phyloP scores from a whole-genome alignment of 345 rosid genomes.

The Populus davidiana region DNA sequence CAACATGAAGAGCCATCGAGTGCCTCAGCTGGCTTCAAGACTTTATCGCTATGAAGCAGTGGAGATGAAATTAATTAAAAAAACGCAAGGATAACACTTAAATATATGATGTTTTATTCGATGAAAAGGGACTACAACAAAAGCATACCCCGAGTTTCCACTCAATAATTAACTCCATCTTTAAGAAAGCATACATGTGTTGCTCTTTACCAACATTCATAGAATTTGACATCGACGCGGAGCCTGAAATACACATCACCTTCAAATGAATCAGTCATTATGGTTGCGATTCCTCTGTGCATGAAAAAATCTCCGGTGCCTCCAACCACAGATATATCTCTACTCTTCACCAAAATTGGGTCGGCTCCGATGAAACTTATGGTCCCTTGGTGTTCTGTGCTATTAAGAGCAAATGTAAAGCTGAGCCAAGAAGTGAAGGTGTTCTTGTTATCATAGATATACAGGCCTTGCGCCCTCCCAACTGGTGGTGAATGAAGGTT shows the following conservation, averaged over 20 bases:
- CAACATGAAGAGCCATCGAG: too few species aligned
- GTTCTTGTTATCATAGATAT: slow-evolving; percentile 39
- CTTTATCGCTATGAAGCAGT: too few species aligned
- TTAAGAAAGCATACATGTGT: not conserved
- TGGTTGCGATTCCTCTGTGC: slow-evolving; percentile 48
- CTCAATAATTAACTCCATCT: not conserved
- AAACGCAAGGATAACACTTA: too few species aligned
- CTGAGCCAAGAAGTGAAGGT: slow-evolving; percentile 53
- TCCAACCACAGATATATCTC: slow-evolving; percentile 46
- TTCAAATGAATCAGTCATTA: slow-evolving; percentile 44
- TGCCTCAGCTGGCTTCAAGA: too few species aligned
- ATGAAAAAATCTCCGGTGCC: slow-evolving; percentile 55
- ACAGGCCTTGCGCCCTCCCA: slow-evolving; percentile 52
- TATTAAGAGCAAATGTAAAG: slow-evolving; percentile 41
- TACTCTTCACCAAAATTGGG: slow-evolving; percentile 36
- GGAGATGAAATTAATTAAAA: too few species aligned
- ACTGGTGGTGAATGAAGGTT: slow-evolving; percentile 38
- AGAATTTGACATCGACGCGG: slow-evolving; percentile 39
- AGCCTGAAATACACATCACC: slow-evolving; percentile 43
- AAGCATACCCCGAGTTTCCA: not conserved
- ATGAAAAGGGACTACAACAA: not conserved
- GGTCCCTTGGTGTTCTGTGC: slow-evolving; percentile 32
- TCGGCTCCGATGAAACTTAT: slow-evolving; percentile 46
- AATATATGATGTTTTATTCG: too few species aligned
- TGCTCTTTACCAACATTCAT: slow-evolving; percentile 41